These are phyloP conservation scores for Silene conica DNA, from an alignment of 148 eudicot species.

Conservation along the genomic window DNA sequence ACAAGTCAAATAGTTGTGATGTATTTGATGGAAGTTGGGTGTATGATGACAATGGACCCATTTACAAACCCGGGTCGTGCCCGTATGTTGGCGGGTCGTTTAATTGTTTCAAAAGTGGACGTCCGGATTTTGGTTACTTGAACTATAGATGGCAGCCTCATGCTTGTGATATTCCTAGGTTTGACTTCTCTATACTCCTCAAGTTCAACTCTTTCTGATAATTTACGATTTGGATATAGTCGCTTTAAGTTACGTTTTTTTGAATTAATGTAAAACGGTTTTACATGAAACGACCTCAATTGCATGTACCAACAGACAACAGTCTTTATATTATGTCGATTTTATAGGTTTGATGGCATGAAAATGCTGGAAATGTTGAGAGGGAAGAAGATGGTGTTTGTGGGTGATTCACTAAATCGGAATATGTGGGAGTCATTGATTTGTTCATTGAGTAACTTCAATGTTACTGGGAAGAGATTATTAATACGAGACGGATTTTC, in stretches of 20 bases:
- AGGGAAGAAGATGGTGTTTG: conserved; percentile 59
- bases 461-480: conserved; percentile 24
- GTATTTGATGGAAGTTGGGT: conserved; percentile 62
- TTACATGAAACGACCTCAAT: not conserved
- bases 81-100: conserved; percentile 46
- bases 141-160: conserved; percentile 45
- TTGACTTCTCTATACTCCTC: not conserved
- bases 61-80: conserved; percentile 56
- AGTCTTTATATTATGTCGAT: no score
- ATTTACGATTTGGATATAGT: no score
- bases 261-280: no score
- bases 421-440: conserved; percentile 70
- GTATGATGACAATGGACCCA: conserved; percentile 28
- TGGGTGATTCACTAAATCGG: conserved; percentile 63
- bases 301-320: no score
- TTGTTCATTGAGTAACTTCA: conserved; percentile 40
- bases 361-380: conserved; percentile 46
- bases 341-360: conserved; percentile 45
- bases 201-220: not conserved
- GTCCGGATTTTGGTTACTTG: conserved; percentile 43
- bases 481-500: conserved; percentile 26
- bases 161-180: conserved; percentile 60
- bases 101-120: conserved; percentile 54
- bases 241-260: no score
- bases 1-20: conserved; percentile 39